Evolutionary conservation across 73 alveolate species (phyloP).

Genomic region (Paramecium bursaria): DNA sequence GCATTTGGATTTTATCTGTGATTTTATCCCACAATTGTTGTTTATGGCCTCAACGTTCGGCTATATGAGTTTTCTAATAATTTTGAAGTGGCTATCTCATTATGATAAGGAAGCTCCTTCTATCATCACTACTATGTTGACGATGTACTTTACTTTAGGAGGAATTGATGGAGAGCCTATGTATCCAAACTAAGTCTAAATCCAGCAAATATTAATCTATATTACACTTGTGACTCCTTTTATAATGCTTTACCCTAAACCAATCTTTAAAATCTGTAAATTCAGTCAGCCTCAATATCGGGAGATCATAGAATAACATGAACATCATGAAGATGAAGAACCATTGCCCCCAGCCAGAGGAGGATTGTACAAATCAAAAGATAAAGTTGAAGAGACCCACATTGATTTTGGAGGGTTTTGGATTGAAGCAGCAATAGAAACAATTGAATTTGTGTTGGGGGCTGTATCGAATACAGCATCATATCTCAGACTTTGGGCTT

Average conservation of each 20-base stretch:
- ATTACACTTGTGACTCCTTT: slow-evolving; percentile 4
- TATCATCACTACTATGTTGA: slow-evolving; percentile 90
- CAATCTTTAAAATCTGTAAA: slow-evolving; percentile 8
- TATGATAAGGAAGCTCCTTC: slow-evolving; percentile 90
- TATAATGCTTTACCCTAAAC: neutral
- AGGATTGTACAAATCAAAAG: slow-evolving; percentile 51
- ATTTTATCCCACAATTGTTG: slow-evolving; percentile 95
- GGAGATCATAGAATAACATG: neutral
- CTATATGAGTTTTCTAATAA: slow-evolving; percentile 92
- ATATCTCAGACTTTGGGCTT: slow-evolving; percentile 99
- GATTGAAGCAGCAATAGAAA: slow-evolving; percentile 92
- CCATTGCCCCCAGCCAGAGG: slow-evolving; percentile 25
- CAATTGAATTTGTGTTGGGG: slow-evolving; percentile 97
- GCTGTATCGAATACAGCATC: slow-evolving; percentile 98
- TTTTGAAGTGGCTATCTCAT: slow-evolving; percentile 93
- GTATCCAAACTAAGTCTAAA: slow-evolving; percentile 41
- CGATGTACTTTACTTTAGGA: slow-evolving; percentile 82
- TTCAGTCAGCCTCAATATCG: too few species aligned
- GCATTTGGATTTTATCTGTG: slow-evolving; percentile 84
- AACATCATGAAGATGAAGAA: slow-evolving; percentile 68
- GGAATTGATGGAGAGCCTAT: slow-evolving; percentile 34
- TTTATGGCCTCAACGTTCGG: slow-evolving; percentile 90
- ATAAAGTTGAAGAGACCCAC: slow-evolving; percentile 65
- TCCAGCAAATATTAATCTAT: neutral
- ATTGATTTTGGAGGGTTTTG: slow-evolving; percentile 84